Evolutionary conservation across 768 basidiomycete species (phyloP).

Genomic region (Lactarius vividus): DNA sequence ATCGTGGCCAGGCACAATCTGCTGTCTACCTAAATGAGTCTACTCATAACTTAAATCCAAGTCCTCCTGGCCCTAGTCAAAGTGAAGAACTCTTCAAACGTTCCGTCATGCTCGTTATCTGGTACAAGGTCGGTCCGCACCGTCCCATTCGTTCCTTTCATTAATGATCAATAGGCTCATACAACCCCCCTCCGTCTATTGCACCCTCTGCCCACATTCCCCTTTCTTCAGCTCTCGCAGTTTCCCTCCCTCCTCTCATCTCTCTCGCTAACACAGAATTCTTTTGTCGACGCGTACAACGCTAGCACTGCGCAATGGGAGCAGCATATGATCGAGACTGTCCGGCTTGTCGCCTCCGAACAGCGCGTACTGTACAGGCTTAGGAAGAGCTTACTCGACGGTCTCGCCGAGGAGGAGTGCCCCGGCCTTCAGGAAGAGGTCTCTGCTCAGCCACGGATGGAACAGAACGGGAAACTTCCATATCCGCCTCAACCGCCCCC

Average conservation of each 20-base stretch:
- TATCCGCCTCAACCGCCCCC: slow-evolving; percentile 25
- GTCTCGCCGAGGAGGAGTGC: slow-evolving; percentile 57
- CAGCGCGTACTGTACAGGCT: slow-evolving; percentile 63
- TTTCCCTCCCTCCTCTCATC: slow-evolving; percentile 52
- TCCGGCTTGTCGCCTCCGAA: slow-evolving; percentile 55
- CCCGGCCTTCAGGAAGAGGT: slow-evolving; percentile 55
- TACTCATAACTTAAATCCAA: slow-evolving; percentile 11
- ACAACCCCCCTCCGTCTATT: slow-evolving; percentile 29
- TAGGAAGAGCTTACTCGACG: slow-evolving; percentile 56
- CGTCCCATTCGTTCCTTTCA: background rate
- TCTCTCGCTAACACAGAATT: slow-evolving; percentile 48
- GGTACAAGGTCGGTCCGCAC: slow-evolving; percentile 54
- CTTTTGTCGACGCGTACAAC: slow-evolving; percentile 63
- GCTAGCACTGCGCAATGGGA: slow-evolving; percentile 59
- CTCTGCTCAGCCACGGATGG: slow-evolving; percentile 41
- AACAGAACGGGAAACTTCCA: slow-evolving; percentile 12
- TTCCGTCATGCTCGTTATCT: slow-evolving; percentile 63
- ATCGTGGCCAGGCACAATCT: slow-evolving; percentile 9
- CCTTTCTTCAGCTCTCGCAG: slow-evolving; percentile 57
- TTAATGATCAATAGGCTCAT: slow-evolving; percentile 24
- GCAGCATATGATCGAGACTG: slow-evolving; percentile 58
- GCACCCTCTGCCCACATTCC: slow-evolving; percentile 52
- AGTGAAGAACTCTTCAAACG: slow-evolving; percentile 43
- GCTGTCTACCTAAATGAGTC: slow-evolving; percentile 23
- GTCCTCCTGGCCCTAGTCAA: slow-evolving; percentile 18